phyloP scores from a whole-genome alignment of 1,284 basidiomycete species.

The Xerocomus amazonicus region DNA sequence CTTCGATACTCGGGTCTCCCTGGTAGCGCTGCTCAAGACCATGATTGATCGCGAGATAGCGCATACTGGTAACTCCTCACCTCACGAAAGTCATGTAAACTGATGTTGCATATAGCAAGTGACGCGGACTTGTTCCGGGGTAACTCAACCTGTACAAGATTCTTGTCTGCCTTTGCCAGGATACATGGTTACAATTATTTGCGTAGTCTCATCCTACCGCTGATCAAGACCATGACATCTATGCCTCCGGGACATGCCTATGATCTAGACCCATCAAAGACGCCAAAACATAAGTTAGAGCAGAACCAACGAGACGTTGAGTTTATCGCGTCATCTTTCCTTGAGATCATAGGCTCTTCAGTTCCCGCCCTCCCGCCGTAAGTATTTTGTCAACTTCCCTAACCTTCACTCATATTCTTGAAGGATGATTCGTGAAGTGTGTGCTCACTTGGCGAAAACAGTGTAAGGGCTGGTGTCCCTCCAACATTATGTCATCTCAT shows the following conservation, averaged over 20 bases:
- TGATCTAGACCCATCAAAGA: slow-evolving; percentile 74
- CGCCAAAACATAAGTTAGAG: slow-evolving; percentile 55
- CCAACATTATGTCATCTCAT: slow-evolving; percentile 15
- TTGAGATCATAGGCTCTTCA: slow-evolving; percentile 74
- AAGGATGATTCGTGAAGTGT: slow-evolving; percentile 87
- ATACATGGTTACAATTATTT: slow-evolving; percentile 89
- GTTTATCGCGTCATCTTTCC: slow-evolving; percentile 71
- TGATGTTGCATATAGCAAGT: slow-evolving; percentile 49
- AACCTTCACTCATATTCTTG: slow-evolving; percentile 6
- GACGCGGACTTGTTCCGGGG: slow-evolving; percentile 81
- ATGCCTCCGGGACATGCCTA: slow-evolving; percentile 74
- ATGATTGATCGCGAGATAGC: slow-evolving; percentile 85
- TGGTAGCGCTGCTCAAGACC: slow-evolving; percentile 74
- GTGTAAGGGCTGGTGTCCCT: slow-evolving; percentile 54
- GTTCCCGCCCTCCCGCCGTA: slow-evolving; percentile 72
- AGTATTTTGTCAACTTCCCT: slow-evolving; percentile 29
- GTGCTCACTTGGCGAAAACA: slow-evolving; percentile 75
- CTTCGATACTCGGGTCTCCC: slow-evolving; percentile 74
- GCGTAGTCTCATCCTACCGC: slow-evolving; percentile 69
- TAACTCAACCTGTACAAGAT: slow-evolving; percentile 82
- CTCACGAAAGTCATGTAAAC: slow-evolving; percentile 1
- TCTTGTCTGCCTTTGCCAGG: slow-evolving; percentile 81
- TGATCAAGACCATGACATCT: slow-evolving; percentile 70
- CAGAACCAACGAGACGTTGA: slow-evolving; percentile 74
- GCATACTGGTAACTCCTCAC: slow-evolving; percentile 54